phyloP scores from a whole-genome alignment of 139 green algal genomes.

The Chlamydomonas sp. region DNA sequence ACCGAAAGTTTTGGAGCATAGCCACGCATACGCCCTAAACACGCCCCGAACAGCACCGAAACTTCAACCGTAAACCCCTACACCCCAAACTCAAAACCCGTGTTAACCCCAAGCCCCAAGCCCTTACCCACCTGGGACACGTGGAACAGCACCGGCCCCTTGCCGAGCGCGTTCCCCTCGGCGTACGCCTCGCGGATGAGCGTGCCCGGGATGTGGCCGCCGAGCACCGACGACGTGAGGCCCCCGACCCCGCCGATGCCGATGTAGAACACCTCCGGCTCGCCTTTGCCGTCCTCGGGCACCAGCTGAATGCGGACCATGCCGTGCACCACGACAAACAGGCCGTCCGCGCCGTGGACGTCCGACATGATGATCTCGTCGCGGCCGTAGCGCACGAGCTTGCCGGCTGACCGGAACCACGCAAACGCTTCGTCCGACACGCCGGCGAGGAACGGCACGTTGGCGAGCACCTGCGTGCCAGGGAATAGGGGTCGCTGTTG shows the following conservation, averaged over 20 bases:
- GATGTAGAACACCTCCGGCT: slow-evolving; percentile 38
- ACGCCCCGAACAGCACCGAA: too few species aligned
- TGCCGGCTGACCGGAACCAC: slow-evolving; percentile 13
- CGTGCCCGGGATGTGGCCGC: slow-evolving; percentile 21
- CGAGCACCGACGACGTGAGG: slow-evolving; percentile 18
- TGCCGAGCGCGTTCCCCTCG: slow-evolving; percentile 67
- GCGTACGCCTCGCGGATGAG: slow-evolving; percentile 12
- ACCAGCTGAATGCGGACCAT: slow-evolving; percentile 16
- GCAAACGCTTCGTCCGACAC: slow-evolving; percentile 19
- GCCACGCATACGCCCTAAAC: too few species aligned
- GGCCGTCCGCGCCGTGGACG: neutral
- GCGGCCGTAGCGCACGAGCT: slow-evolving; percentile 14
- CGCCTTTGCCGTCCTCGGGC: slow-evolving; percentile 5
- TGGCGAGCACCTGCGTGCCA: slow-evolving; percentile 42
- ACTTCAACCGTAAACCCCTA: too few species aligned
- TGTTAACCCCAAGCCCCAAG: too few species aligned
- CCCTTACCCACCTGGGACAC: slow-evolving; percentile 15
- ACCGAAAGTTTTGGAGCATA: too few species aligned
- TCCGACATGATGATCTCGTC: slow-evolving; percentile 17
- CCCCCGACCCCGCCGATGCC: slow-evolving; percentile 35
- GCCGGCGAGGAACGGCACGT: slow-evolving; percentile 58
- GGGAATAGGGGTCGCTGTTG: too few species aligned
- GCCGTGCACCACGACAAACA: slow-evolving; percentile 34
- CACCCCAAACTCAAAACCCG: neutral
- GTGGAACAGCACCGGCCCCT: slow-evolving; percentile 67